Conservation (phyloP, 73 alveolate genomes). For the Paramecium biaurelia region DNA sequence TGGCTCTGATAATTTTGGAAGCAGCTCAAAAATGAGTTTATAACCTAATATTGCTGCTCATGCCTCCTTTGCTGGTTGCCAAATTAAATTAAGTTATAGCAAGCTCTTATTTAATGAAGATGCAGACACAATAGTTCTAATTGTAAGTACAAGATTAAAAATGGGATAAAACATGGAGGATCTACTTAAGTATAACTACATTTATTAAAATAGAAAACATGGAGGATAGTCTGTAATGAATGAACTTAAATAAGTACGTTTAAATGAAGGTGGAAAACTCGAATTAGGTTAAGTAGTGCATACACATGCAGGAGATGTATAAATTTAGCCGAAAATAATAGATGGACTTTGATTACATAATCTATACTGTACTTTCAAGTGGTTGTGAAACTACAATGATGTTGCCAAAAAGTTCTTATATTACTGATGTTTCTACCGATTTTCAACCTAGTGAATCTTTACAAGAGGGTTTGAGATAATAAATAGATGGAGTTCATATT, state of each 20-base stretch:
- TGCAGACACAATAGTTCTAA: background rate
- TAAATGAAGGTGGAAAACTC: slow-evolving; percentile 21
- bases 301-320: slow-evolving; percentile 43
- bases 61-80: background rate
- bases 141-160: background rate
- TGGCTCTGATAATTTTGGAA: background rate
- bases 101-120: background rate
- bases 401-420: background rate
- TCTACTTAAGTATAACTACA: background rate
- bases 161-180: slow-evolving; percentile 5
- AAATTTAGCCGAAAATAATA: background rate
- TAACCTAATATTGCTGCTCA: background rate
- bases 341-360: slow-evolving; percentile 18
- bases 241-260: background rate
- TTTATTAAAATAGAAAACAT: background rate
- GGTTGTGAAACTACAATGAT: background rate
- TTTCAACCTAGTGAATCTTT: background rate
- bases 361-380: background rate
- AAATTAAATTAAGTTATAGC: background rate
- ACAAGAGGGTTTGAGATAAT: background rate
- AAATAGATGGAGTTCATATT: background rate
- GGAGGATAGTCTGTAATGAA: background rate
- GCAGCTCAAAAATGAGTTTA: background rate
- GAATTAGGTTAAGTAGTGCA: slow-evolving; percentile 9
- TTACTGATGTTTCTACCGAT: background rate